Evolutionary conservation across 352 stramenopile genomes (phyloP), one percentile per base, ranked within the genome.

Genomic region (Pythium angustatum): DNA sequence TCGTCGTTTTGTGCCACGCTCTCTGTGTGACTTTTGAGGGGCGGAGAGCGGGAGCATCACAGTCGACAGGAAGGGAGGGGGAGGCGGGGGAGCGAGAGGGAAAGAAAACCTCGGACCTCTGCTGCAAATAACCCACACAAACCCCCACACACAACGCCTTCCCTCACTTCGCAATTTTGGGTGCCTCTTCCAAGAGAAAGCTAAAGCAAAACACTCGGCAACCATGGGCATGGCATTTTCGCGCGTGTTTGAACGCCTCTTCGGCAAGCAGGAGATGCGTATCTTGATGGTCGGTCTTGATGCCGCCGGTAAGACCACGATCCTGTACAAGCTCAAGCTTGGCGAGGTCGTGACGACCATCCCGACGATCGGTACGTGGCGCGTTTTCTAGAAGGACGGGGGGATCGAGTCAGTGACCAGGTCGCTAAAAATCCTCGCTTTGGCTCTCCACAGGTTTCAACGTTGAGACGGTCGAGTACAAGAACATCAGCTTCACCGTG

Each of bases 281-380:
- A 99, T 99, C 75, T 81, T 99, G n/a, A 99, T 99, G 85, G 80
- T 99, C 12, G 98, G 98, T 62, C 87, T 99, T 27, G 98, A 99
- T 77, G 98, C 98, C 80, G 97, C 98, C 27, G 98, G 98, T 68
- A 99, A 99, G 83, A 99, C 98, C 14, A 99, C 98, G 17, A 99
- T 99, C 79, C 73, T 99, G 60, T 99, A 96, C 79, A 96, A 95
- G 72, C 82, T 95, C 64, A 91, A 94, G 75, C 79, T 94, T 50
- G 85, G 87, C 44, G 81, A 98, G 81, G 95, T 98, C 61, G 95
- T 99, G 54, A 99, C 96, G 50, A 99, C 96, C 34, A 98, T 98
- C 78, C 96, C 96, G 28, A 99, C 96, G 24, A 98, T 99, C 81
- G 96, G 96, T 90, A 78, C 51, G 82, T 81, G 56, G 56, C 56